Conservation (phyloP, 2,329 filamentous ascomycete genomes). For the Orbilia javanica region DNA sequence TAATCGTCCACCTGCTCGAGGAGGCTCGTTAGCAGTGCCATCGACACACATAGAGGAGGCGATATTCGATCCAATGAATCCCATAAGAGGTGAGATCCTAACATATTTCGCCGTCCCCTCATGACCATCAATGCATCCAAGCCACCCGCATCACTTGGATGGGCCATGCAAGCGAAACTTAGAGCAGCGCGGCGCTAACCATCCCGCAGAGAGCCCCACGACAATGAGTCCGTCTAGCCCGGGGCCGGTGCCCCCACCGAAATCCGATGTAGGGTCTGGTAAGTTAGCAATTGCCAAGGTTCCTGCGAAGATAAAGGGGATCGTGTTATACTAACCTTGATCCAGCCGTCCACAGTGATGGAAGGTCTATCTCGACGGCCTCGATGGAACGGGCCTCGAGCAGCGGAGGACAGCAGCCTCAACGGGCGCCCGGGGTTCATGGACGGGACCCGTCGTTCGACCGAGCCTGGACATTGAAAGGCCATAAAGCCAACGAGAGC, state of each 20-base stretch:
- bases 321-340: not conserved
- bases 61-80: constrained; percentile 46
- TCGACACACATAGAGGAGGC: constrained; percentile 30
- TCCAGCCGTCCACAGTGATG: constrained; percentile 40
- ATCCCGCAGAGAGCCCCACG: constrained; percentile 36
- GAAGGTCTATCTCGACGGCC: constrained; percentile 51
- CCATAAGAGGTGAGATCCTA: constrained; percentile 47
- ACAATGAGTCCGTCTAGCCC: constrained; percentile 31
- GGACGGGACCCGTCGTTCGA: constrained; percentile 74
- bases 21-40: constrained; percentile 50
- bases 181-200: constrained; percentile 18
- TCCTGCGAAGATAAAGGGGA: not conserved
- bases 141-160: not conserved
- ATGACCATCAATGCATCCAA: not conserved
- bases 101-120: not conserved
- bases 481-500: constrained; percentile 61
- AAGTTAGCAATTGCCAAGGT: constrained; percentile 9
- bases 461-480: constrained; percentile 73
- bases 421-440: constrained; percentile 50
- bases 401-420: constrained; percentile 38
- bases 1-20: constrained; percentile 59
- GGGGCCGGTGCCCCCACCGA: constrained; percentile 30
- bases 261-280: constrained; percentile 50
- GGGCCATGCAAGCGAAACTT: not conserved
- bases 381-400: constrained; percentile 52